Evolutionary conservation across 176 grass and related monocot species (phyloP).

Genomic region (Oropetium thomaeum): DNA sequence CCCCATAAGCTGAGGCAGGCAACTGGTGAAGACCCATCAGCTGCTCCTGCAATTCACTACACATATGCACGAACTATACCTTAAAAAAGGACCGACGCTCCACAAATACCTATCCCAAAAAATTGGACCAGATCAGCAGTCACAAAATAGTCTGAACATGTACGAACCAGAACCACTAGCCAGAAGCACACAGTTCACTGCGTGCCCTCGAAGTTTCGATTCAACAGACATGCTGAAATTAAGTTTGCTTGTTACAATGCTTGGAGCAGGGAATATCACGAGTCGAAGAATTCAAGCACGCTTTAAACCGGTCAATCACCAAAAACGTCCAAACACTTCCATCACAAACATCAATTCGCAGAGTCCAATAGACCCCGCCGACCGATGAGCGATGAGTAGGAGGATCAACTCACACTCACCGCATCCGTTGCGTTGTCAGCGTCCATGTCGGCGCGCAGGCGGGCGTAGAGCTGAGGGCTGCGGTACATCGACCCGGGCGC

Average conservation of each 20-base stretch:
- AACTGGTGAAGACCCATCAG: conserved; percentile 31
- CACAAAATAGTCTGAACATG: conserved; percentile 36
- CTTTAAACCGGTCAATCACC: background rate
- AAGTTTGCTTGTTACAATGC: background rate
- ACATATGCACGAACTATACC: conserved; percentile 19
- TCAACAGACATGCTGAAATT: background rate
- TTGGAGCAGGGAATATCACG: background rate
- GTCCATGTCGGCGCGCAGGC: conserved; percentile 75
- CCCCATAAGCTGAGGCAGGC: conserved; percentile 12
- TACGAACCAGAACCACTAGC: conserved; percentile 9
- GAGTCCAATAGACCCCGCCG: background rate
- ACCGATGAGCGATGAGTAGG: background rate
- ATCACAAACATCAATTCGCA: background rate
- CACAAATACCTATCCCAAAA: conserved; percentile 21
- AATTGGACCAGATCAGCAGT: conserved; percentile 33
- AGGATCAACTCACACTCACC: conserved; percentile 55
- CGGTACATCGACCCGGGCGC: conserved; percentile 76
- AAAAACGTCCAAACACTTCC: conserved; percentile 13
- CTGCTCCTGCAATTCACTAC: conserved; percentile 13
- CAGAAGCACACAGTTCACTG: background rate
- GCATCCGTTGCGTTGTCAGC: conserved; percentile 88
- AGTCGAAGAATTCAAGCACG: background rate
- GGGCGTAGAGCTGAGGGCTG: conserved; percentile 82
- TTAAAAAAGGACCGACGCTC: conserved; percentile 13
- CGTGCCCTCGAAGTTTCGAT: background rate